These are phyloP conservation scores for Thalassiosira oceanica DNA, from an alignment of 352 stramenopile species.

Conservation along the genomic window DNA sequence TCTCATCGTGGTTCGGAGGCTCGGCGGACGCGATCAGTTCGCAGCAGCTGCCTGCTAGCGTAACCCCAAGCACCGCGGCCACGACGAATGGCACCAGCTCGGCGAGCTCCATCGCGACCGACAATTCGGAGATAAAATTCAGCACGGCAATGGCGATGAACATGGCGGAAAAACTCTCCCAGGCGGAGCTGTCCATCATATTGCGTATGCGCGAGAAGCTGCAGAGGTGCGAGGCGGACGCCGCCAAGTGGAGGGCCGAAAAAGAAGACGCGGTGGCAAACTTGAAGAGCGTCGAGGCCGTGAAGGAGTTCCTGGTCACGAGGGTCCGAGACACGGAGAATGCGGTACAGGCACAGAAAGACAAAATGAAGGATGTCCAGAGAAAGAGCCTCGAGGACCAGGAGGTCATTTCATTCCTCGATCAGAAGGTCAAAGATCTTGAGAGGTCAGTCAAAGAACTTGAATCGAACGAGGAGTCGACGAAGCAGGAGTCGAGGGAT, in stretches of 20 bases:
- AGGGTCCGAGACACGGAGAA: conserved; percentile 67
- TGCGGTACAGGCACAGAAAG: conserved; percentile 41
- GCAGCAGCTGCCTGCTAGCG: too few species aligned
- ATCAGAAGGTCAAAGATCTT: conserved; percentile 71
- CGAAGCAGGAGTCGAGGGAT: conserved; percentile 32
- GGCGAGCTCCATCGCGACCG: not conserved
- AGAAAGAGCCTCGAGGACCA: conserved; percentile 74
- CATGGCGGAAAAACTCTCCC: conserved; percentile 72
- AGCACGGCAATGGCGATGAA: conserved; percentile 66
- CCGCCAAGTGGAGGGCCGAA: conserved; percentile 41
- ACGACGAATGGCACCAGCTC: too few species aligned
- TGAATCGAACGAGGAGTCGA: conserved; percentile 34
- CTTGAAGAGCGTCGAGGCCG: conserved; percentile 58
- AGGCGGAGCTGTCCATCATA: conserved; percentile 74
- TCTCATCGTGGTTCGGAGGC: conserved; percentile 29
- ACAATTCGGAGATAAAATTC: conserved; percentile 42
- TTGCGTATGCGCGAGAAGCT: conserved; percentile 72
- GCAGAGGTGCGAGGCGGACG: conserved; percentile 56
- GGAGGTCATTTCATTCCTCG: conserved; percentile 80
- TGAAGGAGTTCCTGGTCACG: conserved; percentile 73
- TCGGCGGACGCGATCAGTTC: conserved; percentile 1
- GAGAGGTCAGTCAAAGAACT: conserved; percentile 36
- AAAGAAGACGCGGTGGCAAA: conserved; percentile 54
- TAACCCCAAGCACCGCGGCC: not conserved
- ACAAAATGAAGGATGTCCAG: conserved; percentile 61